Conservation (phyloP, 164 flowering plant genomes). For the Brasenia schreberi region DNA sequence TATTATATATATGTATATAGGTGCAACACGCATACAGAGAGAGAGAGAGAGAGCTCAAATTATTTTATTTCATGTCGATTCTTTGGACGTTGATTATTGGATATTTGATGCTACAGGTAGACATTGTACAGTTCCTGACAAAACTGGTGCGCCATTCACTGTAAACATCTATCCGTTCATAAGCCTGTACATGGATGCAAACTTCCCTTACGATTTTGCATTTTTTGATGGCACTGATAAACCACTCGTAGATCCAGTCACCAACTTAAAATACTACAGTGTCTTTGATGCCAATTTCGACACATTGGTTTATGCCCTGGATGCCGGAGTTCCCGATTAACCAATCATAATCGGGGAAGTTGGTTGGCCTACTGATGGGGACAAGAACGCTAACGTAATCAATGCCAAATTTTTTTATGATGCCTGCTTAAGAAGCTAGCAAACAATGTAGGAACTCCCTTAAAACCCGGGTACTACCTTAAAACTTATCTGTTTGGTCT, state of each 20-base stretch:
- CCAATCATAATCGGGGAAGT: constrained; percentile 39
- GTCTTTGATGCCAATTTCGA: constrained; percentile 42
- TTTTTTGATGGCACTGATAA: constrained; percentile 29
- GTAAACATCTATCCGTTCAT: constrained; percentile 39
- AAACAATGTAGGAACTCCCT: constrained; percentile 28
- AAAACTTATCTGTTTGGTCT: constrained; percentile 36
- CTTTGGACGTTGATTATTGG: no score
- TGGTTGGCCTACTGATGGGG: constrained; percentile 46
- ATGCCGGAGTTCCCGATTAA: constrained; percentile 20
- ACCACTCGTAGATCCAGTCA: constrained; percentile 13
- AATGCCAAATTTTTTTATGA: constrained; percentile 24
- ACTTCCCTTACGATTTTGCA: constrained; percentile 34
- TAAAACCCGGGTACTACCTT: constrained; percentile 18
- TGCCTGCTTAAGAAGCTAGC: constrained; percentile 19
- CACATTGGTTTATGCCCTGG: constrained; percentile 27
- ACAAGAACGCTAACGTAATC: constrained; percentile 22
- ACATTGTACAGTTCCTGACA: constrained; percentile 24
- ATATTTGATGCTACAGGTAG: background rate
- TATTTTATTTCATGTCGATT: no score
- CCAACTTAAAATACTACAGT: constrained; percentile 18
- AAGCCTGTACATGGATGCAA: constrained; percentile 20
- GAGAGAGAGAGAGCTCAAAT: no score
- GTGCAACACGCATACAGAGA: no score
- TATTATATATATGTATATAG: no score
- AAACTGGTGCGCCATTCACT: constrained; percentile 32